phyloP scores from a whole-genome alignment of 192 early-diverging fungal genomes.

The Umbelopsis isabellina region DNA sequence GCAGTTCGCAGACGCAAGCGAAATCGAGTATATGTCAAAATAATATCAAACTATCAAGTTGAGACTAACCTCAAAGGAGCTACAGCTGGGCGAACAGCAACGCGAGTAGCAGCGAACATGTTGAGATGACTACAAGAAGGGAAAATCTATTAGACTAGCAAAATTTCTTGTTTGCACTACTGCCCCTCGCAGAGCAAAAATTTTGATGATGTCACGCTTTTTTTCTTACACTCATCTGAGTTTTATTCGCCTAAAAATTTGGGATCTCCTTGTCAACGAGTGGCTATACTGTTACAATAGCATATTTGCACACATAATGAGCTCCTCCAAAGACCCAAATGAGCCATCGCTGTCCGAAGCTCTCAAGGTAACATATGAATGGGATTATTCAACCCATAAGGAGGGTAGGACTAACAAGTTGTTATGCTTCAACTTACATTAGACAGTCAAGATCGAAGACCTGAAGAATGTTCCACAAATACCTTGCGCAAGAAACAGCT shows the following conservation, averaged over 20 bases:
- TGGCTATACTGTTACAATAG: background rate
- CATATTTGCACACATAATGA: background rate
- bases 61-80: conserved; percentile 34
- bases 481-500: conserved; percentile 46
- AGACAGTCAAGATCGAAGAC: conserved; percentile 46
- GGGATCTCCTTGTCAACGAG: background rate
- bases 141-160: background rate
- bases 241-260: background rate
- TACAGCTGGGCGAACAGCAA: conserved; percentile 42
- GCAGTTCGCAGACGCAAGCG: background rate
- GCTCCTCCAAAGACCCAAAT: conserved; percentile 25
- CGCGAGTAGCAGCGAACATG: conserved; percentile 42
- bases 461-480: conserved; percentile 45
- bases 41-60: background rate
- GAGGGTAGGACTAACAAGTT: background rate
- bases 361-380: conserved; percentile 23
- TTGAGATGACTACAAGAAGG: conserved; percentile 23
- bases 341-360: conserved; percentile 25
- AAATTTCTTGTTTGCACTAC: conserved; percentile 25
- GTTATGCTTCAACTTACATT: background rate
- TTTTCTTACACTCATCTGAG: background rate
- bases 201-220: conserved; percentile 19
- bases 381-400: no score
- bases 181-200: conserved; percentile 22
- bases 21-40: background rate